Evolutionary conservation across 2,329 filamentous ascomycete species (phyloP).

Genomic region (Coniochaeta ligniaria): DNA sequence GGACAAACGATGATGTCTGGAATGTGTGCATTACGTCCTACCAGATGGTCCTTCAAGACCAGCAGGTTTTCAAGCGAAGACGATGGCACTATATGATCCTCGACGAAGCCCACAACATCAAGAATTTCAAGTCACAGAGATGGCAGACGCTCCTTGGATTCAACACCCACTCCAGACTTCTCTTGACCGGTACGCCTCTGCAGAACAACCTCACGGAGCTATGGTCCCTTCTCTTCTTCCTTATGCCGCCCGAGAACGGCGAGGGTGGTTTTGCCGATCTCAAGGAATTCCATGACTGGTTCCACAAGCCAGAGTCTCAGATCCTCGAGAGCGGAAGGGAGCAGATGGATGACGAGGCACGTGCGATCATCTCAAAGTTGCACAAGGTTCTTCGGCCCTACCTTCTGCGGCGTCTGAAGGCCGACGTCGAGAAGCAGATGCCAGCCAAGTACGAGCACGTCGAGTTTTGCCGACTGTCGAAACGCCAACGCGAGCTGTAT

Average conservation of each 20-base stretch:
- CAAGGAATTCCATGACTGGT: constrained; percentile 94
- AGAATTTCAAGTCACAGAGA: constrained; percentile 95
- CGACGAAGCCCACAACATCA: constrained; percentile 98
- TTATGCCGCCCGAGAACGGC: constrained; percentile 86
- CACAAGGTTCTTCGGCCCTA: constrained; percentile 93
- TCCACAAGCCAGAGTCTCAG: constrained; percentile 90
- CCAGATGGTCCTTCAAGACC: constrained; percentile 89
- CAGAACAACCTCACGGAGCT: constrained; percentile 96
- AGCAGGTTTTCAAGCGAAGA: constrained; percentile 85
- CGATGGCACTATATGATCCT: constrained; percentile 98
- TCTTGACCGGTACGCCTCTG: constrained; percentile 89
- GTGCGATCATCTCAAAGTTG: constrained; percentile 83
- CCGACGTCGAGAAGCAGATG: constrained; percentile 98
- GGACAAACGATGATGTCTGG: constrained; percentile 90
- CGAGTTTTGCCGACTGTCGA: constrained; percentile 89
- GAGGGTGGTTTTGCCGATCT: constrained; percentile 88
- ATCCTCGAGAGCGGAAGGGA: constrained; percentile 92
- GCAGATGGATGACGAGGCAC: constrained; percentile 89
- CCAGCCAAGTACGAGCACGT: constrained; percentile 97
- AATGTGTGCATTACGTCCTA: constrained; percentile 98
- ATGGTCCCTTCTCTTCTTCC: constrained; percentile 93
- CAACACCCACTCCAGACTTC: constrained; percentile 77
- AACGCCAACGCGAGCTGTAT: constrained; percentile 90
- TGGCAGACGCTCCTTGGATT: constrained; percentile 96
- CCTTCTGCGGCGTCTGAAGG: constrained; percentile 81